A percentile compares a stretch with the other conserved stretches of the same genome.
Conservation (phyloP, 495 filamentous ascomycete species). For the Daldinia loculata region DNA sequence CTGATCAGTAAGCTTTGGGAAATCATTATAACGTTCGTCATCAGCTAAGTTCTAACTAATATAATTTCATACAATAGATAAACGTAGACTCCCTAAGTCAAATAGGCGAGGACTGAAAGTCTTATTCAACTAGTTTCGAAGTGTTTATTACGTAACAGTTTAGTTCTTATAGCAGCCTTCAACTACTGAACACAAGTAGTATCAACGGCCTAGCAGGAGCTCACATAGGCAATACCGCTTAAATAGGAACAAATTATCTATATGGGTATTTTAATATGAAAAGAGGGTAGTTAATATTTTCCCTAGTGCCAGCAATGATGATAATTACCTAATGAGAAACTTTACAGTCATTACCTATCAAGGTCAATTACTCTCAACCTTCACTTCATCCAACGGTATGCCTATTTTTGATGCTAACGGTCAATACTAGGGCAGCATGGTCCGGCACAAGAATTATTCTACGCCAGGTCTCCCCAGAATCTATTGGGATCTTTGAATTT, state of each 20-base stretch:
- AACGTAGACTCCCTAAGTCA: background rate
- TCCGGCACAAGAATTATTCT: background rate
- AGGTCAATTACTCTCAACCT: background rate
- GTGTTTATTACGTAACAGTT: background rate
- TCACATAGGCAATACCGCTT: no score
- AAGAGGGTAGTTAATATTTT: no score
- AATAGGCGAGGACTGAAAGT: background rate
- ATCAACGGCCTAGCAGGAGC: no score
- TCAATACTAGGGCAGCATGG: background rate
- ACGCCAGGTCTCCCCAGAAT: background rate
- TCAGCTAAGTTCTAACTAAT: background rate
- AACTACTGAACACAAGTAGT: no score
- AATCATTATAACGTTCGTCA: no score
- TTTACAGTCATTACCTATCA: background rate
- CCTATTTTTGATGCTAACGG: background rate
- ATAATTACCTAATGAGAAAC: background rate
- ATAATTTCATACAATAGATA: no score
- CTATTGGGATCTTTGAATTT: background rate
- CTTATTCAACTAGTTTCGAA: background rate
- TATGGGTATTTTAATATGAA: no score
- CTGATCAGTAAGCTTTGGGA: no score
- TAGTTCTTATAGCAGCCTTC: no score
- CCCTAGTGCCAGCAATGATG: no score
- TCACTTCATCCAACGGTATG: background rate
- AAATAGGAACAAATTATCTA: no score